Conservation (phyloP, 2,329 filamentous ascomycete species). For the Colletotrichum cordylinicola region DNA sequence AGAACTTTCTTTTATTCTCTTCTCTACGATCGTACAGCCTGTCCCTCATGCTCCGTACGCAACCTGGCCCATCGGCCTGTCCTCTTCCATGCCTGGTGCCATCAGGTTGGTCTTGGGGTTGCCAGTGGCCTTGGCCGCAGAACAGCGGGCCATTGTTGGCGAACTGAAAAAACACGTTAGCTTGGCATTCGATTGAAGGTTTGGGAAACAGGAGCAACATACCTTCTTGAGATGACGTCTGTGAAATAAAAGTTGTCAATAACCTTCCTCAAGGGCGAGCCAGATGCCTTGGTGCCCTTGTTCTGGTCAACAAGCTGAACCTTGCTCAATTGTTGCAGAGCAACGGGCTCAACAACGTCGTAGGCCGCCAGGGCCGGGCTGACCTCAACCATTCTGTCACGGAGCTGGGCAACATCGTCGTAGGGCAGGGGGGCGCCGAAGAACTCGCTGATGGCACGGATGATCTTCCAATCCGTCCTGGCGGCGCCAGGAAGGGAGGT, state of each 20-base stretch:
- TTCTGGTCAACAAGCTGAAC: slow-evolving; percentile 96
- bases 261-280: slow-evolving; percentile 79
- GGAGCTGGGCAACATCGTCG: slow-evolving; percentile 86
- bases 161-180: slow-evolving; percentile 63
- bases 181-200: no score
- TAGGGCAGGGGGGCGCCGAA: slow-evolving; percentile 87
- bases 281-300: slow-evolving; percentile 79
- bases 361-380: slow-evolving; percentile 89
- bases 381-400: slow-evolving; percentile 95
- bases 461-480: slow-evolving; percentile 98
- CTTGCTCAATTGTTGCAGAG: slow-evolving; percentile 80
- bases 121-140: slow-evolving; percentile 84
- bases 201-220: slow-evolving; percentile 35
- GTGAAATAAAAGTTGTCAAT: slow-evolving; percentile 99
- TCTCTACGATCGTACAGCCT: slow-evolving; percentile 34
- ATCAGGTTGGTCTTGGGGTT: slow-evolving; percentile 82
- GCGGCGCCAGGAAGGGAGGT: slow-evolving; percentile 88
- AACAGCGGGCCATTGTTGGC: slow-evolving; percentile 97
- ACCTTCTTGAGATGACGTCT: slow-evolving; percentile 96
- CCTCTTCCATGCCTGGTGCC: slow-evolving; percentile 72
- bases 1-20: slow-evolving; percentile 40
- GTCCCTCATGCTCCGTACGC: slow-evolving; percentile 59
- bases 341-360: slow-evolving; percentile 85
- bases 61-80: slow-evolving; percentile 66
- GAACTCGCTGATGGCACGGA: slow-evolving; percentile 91